Evolutionary conservation across 2,329 filamentous ascomycete genomes (phyloP).

Genomic region (Talaromyces islandicus): DNA sequence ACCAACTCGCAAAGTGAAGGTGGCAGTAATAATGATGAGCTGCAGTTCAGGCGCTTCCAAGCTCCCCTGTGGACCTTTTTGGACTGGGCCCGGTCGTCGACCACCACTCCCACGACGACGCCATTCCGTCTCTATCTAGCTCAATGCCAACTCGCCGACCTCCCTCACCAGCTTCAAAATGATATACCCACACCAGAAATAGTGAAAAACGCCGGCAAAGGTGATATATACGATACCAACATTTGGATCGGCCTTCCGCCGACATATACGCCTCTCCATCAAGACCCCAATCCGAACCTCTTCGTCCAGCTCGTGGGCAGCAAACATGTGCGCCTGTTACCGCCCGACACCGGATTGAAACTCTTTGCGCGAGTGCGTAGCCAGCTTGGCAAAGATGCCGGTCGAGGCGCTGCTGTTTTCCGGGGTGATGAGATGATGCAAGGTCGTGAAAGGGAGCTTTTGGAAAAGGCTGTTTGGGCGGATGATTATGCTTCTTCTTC

Average conservation of each 20-base stretch:
- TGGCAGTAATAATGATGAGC: background rate
- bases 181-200: constrained; percentile 65
- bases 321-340: constrained; percentile 69
- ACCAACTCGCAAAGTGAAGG: background rate
- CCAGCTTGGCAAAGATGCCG: constrained; percentile 28
- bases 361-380: constrained; percentile 55
- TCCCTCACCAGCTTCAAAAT: constrained; percentile 56
- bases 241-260: constrained; percentile 84
- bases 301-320: constrained; percentile 73
- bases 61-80: constrained; percentile 58
- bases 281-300: constrained; percentile 89
- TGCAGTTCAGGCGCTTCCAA: constrained; percentile 41
- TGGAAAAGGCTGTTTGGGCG: constrained; percentile 69
- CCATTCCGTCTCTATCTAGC: constrained; percentile 68
- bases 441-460: constrained; percentile 59
- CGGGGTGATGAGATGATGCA: constrained; percentile 89
- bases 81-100: constrained; percentile 39
- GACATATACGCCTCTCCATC: constrained; percentile 84
- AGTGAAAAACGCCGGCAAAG: constrained; percentile 59
- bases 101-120: background rate
- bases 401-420: constrained; percentile 44
- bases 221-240: constrained; percentile 80
- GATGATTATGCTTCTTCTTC: constrained; percentile 1
- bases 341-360: constrained; percentile 55
- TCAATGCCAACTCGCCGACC: constrained; percentile 65